Conservation (phyloP, 1,284 basidiomycete species). For the Naganishia albida region DNA sequence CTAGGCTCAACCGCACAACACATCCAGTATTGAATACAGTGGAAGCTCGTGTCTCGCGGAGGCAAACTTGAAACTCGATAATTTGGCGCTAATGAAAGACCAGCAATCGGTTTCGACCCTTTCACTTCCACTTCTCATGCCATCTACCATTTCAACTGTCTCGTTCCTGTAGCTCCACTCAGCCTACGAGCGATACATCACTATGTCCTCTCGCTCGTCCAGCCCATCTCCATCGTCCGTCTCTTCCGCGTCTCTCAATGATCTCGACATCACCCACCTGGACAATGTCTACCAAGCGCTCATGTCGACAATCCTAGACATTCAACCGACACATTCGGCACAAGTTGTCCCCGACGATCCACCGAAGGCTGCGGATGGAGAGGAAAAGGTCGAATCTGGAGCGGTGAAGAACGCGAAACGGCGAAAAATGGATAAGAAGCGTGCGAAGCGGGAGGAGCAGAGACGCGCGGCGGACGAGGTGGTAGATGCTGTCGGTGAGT, state of each 20-base stretch:
- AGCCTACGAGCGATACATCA: too few relatives aligned
- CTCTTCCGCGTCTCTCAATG: background rate
- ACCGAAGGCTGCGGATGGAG: background rate
- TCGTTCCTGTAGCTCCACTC: too few relatives aligned
- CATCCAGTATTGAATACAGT: too few relatives aligned
- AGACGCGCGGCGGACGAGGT: constrained; percentile 5
- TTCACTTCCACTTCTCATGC: too few relatives aligned
- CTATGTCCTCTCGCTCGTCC: too few relatives aligned
- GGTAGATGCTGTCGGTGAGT: constrained; percentile 25
- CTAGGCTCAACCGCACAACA: too few relatives aligned
- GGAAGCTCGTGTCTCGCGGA: background rate
- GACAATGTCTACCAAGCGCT: constrained; percentile 9
- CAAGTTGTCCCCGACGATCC: background rate
- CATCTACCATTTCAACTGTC: too few relatives aligned
- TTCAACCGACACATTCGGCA: background rate
- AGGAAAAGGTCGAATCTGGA: background rate
- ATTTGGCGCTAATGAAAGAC: too few relatives aligned
- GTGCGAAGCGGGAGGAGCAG: constrained; percentile 28
- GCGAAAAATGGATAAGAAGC: constrained; percentile 32
- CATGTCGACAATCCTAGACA: constrained; percentile 6
- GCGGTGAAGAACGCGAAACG: constrained; percentile 22
- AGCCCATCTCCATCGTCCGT: too few relatives aligned
- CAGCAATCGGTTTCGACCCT: too few relatives aligned
- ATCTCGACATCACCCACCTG: background rate
- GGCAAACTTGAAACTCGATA: background rate